A percentile compares a stretch with the other conserved stretches of the same genome.
phyloP scores from a whole-genome alignment of 2,329 filamentous ascomycete species.

The Fusarium nematophilum region DNA sequence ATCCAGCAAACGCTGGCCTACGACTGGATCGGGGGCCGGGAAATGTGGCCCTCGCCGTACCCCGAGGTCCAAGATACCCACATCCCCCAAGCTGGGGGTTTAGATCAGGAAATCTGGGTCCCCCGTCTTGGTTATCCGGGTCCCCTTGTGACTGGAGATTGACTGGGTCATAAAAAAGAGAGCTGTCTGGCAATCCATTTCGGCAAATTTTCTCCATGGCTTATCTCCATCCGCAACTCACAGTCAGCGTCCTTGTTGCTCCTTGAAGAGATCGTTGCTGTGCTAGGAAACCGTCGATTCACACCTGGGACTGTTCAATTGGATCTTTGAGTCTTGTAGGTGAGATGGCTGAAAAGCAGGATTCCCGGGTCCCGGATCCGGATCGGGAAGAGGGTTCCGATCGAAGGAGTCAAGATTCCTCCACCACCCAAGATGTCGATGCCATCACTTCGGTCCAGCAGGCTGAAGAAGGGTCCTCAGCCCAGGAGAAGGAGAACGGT shows the following conservation, averaged over 20 bases:
- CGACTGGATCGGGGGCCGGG: background rate
- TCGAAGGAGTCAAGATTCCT: conserved; percentile 31
- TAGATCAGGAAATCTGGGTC: conserved; percentile 4
- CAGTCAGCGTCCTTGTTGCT: background rate
- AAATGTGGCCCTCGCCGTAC: conserved; percentile 4
- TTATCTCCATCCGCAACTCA: conserved; percentile 8
- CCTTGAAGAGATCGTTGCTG: background rate
- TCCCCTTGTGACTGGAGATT: background rate
- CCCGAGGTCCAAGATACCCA: conserved; percentile 4
- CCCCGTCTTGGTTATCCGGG: conserved; percentile 7
- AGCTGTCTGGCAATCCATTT: conserved; percentile 2
- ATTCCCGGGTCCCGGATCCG: conserved; percentile 11
- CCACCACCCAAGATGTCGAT: conserved; percentile 37
- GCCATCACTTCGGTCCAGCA: conserved; percentile 31
- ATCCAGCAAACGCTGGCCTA: conserved; percentile 7
- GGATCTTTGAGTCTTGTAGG: background rate
- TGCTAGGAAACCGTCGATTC: background rate
- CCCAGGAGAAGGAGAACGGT: conserved; percentile 20
- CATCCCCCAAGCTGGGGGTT: conserved; percentile 1
- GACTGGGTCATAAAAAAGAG: conserved; percentile 30
- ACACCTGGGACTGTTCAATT: conserved; percentile 6
- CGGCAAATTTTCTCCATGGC: conserved; percentile 21
- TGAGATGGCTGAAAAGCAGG: conserved; percentile 37
- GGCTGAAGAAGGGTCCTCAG: conserved; percentile 5
- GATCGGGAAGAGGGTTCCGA: conserved; percentile 8